Evolutionary conservation across 148 eudicot species (phyloP).

Genomic region (Simmondsia chinensis): DNA sequence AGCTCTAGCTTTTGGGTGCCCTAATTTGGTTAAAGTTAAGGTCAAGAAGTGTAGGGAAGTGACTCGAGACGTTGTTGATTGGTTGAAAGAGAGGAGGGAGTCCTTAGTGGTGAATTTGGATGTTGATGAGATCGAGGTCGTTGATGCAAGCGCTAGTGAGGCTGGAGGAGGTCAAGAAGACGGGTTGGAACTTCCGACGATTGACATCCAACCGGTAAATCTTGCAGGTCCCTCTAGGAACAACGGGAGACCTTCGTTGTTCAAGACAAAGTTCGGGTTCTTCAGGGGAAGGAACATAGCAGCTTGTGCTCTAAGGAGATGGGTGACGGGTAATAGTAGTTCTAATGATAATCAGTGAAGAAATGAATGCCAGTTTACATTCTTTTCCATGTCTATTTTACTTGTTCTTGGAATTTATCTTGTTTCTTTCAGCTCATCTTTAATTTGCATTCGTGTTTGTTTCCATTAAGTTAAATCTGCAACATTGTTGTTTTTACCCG

Average conservation of each 20-base stretch:
- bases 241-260: conserved; percentile 26
- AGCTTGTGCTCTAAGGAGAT: conserved; percentile 43
- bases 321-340: conserved; percentile 34
- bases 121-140: conserved; percentile 42
- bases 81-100: conserved; percentile 42
- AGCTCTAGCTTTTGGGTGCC: conserved; percentile 63
- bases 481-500: no score
- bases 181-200: conserved; percentile 29
- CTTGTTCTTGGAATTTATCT: no score
- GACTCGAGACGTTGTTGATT: conserved; percentile 40
- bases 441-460: no score
- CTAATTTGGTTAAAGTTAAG: conserved; percentile 71
- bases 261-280: conserved; percentile 44
- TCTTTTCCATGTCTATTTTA: no score
- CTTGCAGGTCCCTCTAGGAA: conserved; percentile 20
- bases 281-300: conserved; percentile 41
- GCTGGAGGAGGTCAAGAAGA: conserved; percentile 54
- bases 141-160: conserved; percentile 59
- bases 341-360: conserved; percentile 21
- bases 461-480: no score
- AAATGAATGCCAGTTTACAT: no score
- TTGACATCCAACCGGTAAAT: conserved; percentile 14
- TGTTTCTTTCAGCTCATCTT: no score
- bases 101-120: conserved; percentile 55
- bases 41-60: conserved; percentile 78